phyloP scores from a whole-genome alignment of 129 eudicot species.

The Logfia minima region DNA sequence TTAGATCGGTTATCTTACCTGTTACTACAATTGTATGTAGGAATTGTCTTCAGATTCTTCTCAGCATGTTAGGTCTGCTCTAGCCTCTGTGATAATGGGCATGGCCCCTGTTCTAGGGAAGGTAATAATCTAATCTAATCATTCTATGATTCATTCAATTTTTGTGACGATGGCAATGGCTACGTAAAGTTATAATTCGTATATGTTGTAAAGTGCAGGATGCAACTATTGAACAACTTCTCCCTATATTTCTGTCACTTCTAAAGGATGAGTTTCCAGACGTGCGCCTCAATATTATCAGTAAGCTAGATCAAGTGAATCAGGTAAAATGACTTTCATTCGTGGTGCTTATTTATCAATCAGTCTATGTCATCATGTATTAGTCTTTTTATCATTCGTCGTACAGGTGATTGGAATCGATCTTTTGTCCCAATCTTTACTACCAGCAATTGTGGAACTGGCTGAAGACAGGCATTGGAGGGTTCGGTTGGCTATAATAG shows the following conservation, averaged over 20 bases:
- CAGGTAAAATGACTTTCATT: constrained; percentile 50
- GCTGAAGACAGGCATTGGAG: constrained; percentile 99
- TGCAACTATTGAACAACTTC: constrained; percentile 96
- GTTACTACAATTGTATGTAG: constrained; percentile 39
- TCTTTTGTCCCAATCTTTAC: constrained; percentile 82
- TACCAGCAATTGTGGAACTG: constrained; percentile 98
- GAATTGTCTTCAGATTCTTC: constrained; percentile 99
- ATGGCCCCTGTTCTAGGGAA: constrained; percentile 98
- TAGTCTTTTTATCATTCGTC: not conserved
- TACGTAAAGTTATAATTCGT: not conserved
- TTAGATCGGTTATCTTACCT: constrained; percentile 14
- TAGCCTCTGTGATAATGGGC: constrained; percentile 99
- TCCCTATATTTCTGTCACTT: constrained; percentile 93
- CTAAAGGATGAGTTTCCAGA: constrained; percentile 98
- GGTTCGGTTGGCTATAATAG: constrained; percentile 95
- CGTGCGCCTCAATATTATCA: constrained; percentile 93
- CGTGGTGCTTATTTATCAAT: constrained; percentile 5
- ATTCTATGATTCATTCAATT: not conserved
- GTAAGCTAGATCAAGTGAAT: constrained; percentile 99
- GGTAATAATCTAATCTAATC: constrained; percentile 41
- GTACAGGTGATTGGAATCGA: constrained; percentile 95
- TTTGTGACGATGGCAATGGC: not conserved
- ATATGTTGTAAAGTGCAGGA: constrained; percentile 56
- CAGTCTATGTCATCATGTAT: not conserved
- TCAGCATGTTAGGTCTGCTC: constrained; percentile 98